Evolutionary conservation across 345 rosid genomes (phyloP), one percentile per base, ranked within the genome.

Genomic region (Lenwebbia sp.): DNA sequence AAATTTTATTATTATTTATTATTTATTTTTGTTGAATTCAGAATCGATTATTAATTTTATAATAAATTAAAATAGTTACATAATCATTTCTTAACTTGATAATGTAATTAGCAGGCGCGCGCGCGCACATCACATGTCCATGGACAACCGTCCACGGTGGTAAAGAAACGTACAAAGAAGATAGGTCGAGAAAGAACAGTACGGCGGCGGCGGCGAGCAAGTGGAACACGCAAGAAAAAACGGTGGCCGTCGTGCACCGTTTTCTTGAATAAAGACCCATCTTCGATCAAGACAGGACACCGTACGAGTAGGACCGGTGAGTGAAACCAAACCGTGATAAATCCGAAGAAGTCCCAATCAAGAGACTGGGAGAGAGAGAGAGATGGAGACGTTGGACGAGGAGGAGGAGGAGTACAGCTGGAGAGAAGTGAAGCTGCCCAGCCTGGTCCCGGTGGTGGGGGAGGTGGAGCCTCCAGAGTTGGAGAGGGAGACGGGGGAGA

Each of bases 401-500:
- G 93, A 94, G 83, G 91, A 90, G 37, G 96, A 92, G 88, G 94
- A 91, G 92, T 95, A 91, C 94, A 91, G 56, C 85, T 91, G 89
- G 92, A 94, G 92, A 86, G 96, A 94, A 82, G 96, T 95, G 82
- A 85, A 65, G 56, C 85, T 95, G 82, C 99, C 96, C 30, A 88
- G 91, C n/a, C 83, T 93, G 88, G 90, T 90, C 19, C 96, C 97
- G 9, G 85, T 90, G 1, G 93, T 91, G 5, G 81, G 92, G 1
- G 89, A 89, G 58, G 49, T n/a, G 81, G 81, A 70, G 28, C 47
- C 47, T 13, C 96, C 98, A 10, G 96, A 90, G 86, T 88, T 95
- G 8, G 98, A 93, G 89, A 91, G 99, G 54, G 99, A 94, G 85
- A 92, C 86, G 1, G 98, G 95, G 13, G 96, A 89, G 86, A 90